These are phyloP conservation scores for Trametes sanguinea DNA, from an alignment of 768 basidiomycete genomes.

Conservation along the genomic window DNA sequence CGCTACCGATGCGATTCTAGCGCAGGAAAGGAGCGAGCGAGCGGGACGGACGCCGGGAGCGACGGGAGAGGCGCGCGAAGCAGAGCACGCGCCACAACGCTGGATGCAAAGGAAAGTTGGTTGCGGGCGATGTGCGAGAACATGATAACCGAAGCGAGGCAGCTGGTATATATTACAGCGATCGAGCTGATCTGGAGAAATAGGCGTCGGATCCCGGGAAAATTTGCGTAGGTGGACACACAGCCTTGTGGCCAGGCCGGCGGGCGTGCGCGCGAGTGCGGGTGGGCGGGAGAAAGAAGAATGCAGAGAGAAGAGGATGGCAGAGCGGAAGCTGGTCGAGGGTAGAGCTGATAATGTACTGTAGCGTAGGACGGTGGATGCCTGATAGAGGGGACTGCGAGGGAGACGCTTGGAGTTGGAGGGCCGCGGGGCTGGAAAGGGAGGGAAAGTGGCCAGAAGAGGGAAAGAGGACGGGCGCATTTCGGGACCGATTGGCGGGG, in stretches of 20 bases:
- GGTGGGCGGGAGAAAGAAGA: background rate
- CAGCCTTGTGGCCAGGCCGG: conserved; percentile 1
- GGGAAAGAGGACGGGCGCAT: conserved; percentile 14
- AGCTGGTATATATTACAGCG: background rate
- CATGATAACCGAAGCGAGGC: conserved; percentile 18
- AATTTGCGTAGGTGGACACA: background rate
- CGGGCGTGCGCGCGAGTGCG: background rate
- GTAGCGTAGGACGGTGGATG: background rate
- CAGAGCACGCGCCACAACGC: conserved; percentile 9
- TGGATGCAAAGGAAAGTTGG: conserved; percentile 1
- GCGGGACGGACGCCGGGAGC: no score
- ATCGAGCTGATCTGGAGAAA: conserved; percentile 8
- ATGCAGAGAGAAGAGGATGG: background rate
- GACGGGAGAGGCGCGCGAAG: no score
- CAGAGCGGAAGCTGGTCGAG: background rate
- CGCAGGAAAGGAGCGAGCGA: no score
- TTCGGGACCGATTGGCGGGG: conserved; percentile 17
- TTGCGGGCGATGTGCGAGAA: conserved; percentile 10
- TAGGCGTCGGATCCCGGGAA: background rate
- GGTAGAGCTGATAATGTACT: background rate
- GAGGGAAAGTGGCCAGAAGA: background rate
- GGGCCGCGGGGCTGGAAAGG: conserved; percentile 2
- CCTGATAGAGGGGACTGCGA: background rate
- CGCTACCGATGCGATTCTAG: no score
- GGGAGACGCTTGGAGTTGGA: background rate